A percentile compares a stretch with the other conserved stretches of the same genome.
Evolutionary conservation across 2,329 filamentous ascomycete species (phyloP).

Genomic region (Fusarium sterilihyphosum): DNA sequence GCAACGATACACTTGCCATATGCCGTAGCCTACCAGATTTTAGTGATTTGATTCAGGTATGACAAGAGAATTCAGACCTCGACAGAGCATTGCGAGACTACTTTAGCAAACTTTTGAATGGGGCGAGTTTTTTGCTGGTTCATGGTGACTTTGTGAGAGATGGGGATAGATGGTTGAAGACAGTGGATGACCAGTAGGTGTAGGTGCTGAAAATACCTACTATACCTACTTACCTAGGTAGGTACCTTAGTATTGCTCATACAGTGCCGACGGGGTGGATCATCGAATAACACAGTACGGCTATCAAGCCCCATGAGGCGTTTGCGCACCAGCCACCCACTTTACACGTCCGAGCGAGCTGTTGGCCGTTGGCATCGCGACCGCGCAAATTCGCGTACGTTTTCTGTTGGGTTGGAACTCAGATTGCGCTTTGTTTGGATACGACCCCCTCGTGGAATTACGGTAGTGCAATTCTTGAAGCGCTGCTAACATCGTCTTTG

Average conservation of each 20-base stretch:
- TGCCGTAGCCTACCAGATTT: conserved; percentile 70
- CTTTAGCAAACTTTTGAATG: conserved; percentile 64
- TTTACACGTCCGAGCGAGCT: conserved; percentile 40
- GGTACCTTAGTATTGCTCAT: background rate
- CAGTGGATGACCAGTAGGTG: background rate
- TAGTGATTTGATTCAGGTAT: background rate
- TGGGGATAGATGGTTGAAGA: background rate
- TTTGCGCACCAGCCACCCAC: conserved; percentile 40
- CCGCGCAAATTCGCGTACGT: conserved; percentile 37
- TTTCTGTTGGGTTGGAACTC: conserved; percentile 18
- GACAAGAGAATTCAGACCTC: conserved; percentile 55
- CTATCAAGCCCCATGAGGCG: conserved; percentile 10
- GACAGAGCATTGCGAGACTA: conserved; percentile 64
- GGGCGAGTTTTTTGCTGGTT: conserved; percentile 51
- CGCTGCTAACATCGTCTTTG: conserved; percentile 1
- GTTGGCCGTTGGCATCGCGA: conserved; percentile 28
- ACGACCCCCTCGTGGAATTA: conserved; percentile 17
- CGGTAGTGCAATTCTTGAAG: background rate
- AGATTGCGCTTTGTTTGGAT: conserved; percentile 34
- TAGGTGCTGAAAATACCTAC: background rate
- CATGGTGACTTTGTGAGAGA: conserved; percentile 32
- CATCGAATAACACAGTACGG: background rate
- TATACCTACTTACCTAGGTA: too few species aligned
- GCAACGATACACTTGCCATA: conserved; percentile 93
- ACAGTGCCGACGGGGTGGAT: background rate